Evolutionary conservation across 495 filamentous ascomycete genomes (phyloP).

Genomic region (Massariosphaeria phaeospora): DNA sequence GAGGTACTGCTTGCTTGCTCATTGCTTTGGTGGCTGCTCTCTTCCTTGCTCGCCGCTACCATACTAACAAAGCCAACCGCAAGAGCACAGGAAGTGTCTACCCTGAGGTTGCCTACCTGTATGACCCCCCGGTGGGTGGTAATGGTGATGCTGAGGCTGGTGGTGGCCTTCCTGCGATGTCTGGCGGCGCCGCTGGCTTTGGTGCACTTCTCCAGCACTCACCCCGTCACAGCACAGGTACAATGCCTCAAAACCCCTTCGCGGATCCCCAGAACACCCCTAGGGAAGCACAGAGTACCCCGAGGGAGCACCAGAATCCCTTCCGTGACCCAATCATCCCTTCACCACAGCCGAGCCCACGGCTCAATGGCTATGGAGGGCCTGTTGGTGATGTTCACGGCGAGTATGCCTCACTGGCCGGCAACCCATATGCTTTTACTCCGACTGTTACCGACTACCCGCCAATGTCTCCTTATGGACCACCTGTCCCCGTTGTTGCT

Average conservation of each 20-base stretch:
- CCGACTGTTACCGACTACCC: slow-evolving; percentile 15
- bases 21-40: slow-evolving; percentile 26
- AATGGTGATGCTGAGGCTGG: slow-evolving; percentile 22
- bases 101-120: slow-evolving; percentile 29
- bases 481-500: not conserved
- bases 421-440: slow-evolving; percentile 16
- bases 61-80: slow-evolving; percentile 7
- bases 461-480: slow-evolving; percentile 23
- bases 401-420: slow-evolving; percentile 6
- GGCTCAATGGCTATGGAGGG: not conserved
- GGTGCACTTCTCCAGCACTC: slow-evolving; percentile 10
- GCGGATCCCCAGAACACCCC: not conserved
- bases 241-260: not conserved
- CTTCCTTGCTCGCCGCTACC: slow-evolving; percentile 23
- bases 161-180: slow-evolving; percentile 20
- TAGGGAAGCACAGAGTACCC: not conserved
- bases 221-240: not conserved
- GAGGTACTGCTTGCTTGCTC: slow-evolving; percentile 20
- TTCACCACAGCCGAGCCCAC: slow-evolving; percentile 7
- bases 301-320: not conserved
- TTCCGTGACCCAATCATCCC: slow-evolving; percentile 17
- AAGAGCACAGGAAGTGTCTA: slow-evolving; percentile 20
- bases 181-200: slow-evolving; percentile 16
- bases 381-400: not conserved
- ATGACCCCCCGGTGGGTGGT: slow-evolving; percentile 22